Evolutionary conservation across 208 protist genomes (phyloP), one percentile per base, ranked within the genome.

Genomic region (Acanthamoeba sp.): DNA sequence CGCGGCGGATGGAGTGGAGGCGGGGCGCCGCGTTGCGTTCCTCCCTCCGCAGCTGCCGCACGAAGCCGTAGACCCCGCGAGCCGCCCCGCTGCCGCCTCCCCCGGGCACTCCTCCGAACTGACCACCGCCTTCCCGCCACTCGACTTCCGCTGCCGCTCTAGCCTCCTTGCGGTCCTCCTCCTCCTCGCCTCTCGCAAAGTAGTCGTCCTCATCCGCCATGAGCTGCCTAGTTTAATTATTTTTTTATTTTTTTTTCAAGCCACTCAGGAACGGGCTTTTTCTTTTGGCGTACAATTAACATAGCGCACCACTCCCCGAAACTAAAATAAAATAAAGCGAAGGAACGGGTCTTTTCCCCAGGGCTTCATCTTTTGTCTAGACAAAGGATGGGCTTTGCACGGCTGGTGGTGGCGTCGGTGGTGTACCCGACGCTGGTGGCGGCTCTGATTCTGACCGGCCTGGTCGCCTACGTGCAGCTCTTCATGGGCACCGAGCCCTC

Each of bases 11-110:
- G 73, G 73, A 84, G 73, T 34, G n/a, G 38, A 84, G 73, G 34
- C 73, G 73, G 4, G 73, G 73, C 40, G 73, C 73, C 10, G 73
- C 27, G 36, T 84, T 84, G 73, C 73, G 73, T 32, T 84, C 73
- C n/a, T 84, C 73, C 38, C 73, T 7, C 9, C 73, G 73, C 29
- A 84, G 73, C 40, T 84, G 73, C 1, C 73, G 73, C 73, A 52
- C 73, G 73, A 84, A 84, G 40, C 73, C 73, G 40, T 84, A 84
- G 7, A 84, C 38, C 10, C 10, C 38, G 32, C 73, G 73, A 20
- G 40, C 66, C 9, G 55, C 55, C 9, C 66, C 66, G 66, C 66
- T 10, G 32, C 32, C 36, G n/a, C 66, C 66, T 3, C 32, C 66
- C 12, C 66, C 66, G 29, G 29, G 40, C 73, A 52, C 73, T 5